These are phyloP conservation scores for Coemansia sp. DNA, from an alignment of 192 early-diverging fungal genomes.

Conservation along the genomic window DNA sequence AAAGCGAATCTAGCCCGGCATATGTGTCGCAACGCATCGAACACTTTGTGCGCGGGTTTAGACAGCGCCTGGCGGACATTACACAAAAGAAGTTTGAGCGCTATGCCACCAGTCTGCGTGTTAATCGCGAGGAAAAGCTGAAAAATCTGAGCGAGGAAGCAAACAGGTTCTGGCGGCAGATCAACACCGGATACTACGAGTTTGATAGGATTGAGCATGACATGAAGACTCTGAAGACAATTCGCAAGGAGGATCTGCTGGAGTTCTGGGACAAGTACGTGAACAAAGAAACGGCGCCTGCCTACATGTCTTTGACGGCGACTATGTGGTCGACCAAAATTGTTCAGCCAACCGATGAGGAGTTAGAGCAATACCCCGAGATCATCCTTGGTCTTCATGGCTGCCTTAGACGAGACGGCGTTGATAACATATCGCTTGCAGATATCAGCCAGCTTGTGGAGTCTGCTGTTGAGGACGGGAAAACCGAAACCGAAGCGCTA, in stretches of 20 bases:
- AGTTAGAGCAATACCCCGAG: constrained; percentile 25
- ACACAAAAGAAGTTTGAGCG: constrained; percentile 63
- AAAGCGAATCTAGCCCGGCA: constrained; percentile 80
- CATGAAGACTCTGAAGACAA: constrained; percentile 12
- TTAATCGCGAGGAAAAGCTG: constrained; percentile 66
- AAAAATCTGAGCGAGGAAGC: constrained; percentile 79
- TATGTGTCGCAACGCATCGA: constrained; percentile 81
- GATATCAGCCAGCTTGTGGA: constrained; percentile 14
- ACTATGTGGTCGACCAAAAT: constrained; percentile 47
- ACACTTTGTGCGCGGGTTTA: constrained; percentile 67
- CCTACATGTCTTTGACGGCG: constrained; percentile 20
- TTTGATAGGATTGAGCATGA: constrained; percentile 66
- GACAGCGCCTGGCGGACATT: constrained; percentile 62
- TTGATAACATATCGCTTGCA: constrained; percentile 13
- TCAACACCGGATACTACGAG: constrained; percentile 72
- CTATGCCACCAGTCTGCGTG: constrained; percentile 66
- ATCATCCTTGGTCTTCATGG: constrained; percentile 33
- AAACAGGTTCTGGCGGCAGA: constrained; percentile 64
- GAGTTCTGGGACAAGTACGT: constrained; percentile 44
- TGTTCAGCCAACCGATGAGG: constrained; percentile 20
- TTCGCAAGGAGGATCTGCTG: constrained; percentile 34
- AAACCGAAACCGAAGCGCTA: constrained; percentile 11
- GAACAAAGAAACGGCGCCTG: constrained; percentile 20
- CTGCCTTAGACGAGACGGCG: constrained; percentile 40
- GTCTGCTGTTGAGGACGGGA: not conserved